Conservation (phyloP, 108 stramenopile genomes). For the Nannochloropsis granulata region DNA sequence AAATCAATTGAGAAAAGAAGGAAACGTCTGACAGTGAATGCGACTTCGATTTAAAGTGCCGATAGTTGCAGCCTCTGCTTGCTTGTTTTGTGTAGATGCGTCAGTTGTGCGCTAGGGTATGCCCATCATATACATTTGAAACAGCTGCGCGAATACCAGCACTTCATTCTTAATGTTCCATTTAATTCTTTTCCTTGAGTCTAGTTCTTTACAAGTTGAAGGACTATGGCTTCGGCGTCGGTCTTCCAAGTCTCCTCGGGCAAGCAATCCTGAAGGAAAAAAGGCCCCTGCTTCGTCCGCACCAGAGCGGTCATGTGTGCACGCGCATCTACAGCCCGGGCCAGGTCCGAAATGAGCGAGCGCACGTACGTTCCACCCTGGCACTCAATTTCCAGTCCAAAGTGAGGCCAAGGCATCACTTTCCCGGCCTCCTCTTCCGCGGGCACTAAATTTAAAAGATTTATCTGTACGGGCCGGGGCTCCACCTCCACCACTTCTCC, state of each 20-base stretch:
- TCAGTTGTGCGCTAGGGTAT: too few species aligned
- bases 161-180: too few species aligned
- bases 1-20: too few species aligned
- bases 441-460: neutral
- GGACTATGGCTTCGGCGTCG: neutral
- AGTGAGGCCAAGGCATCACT: conserved; percentile 41
- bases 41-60: too few species aligned
- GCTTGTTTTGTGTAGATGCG: too few species aligned
- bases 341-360: conserved; percentile 67
- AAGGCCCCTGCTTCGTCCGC: conserved; percentile 67
- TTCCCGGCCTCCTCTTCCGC: neutral
- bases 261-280: conserved; percentile 47
- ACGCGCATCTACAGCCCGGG: conserved; percentile 42
- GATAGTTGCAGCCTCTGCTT: too few species aligned
- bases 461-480: neutral
- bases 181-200: too few species aligned
- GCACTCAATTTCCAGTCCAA: conserved; percentile 58
- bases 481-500: conserved; percentile 38
- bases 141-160: too few species aligned
- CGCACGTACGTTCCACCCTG: conserved; percentile 78
- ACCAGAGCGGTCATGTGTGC: conserved; percentile 69
- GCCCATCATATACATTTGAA: too few species aligned
- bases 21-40: too few species aligned
- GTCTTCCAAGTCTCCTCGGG: conserved; percentile 18
- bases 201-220: neutral